Conservation (phyloP, 2,329 filamentous ascomycete species). For the Mycosphaerelloides madeirae region DNA sequence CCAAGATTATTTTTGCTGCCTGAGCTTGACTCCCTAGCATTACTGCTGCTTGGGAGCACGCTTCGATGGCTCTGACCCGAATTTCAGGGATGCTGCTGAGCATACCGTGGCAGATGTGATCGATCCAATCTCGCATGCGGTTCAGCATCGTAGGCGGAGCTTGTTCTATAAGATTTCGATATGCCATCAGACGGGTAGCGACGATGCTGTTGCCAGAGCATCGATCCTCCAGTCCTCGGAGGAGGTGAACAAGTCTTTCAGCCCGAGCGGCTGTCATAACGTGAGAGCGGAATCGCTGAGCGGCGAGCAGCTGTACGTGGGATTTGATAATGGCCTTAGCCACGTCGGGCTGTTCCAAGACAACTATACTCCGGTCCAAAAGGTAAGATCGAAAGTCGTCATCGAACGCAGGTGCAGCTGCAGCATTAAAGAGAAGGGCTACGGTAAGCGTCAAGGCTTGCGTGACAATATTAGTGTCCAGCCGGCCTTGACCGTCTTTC, state of each 20-base stretch:
- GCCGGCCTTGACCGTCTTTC: slow-evolving; percentile 43
- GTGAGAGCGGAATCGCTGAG: slow-evolving; percentile 71
- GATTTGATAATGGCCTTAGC: slow-evolving; percentile 76
- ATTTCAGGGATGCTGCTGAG: slow-evolving; percentile 74
- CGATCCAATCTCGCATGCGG: slow-evolving; percentile 70
- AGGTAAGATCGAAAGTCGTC: slow-evolving; percentile 77
- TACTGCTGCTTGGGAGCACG: slow-evolving; percentile 68
- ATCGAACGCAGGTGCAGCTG: slow-evolving; percentile 61
- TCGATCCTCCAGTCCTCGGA: slow-evolving; percentile 69
- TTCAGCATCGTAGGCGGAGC: slow-evolving; percentile 64
- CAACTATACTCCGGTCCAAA: slow-evolving; percentile 72
- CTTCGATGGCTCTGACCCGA: slow-evolving; percentile 65
- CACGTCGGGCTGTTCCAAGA: slow-evolving; percentile 61
- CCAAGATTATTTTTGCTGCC: slow-evolving; percentile 61
- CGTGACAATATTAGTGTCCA: slow-evolving; percentile 66
- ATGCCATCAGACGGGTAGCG: slow-evolving; percentile 71
- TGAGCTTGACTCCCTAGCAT: slow-evolving; percentile 64
- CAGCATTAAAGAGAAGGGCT: slow-evolving; percentile 69
- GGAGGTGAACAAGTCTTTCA: slow-evolving; percentile 62
- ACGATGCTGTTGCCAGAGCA: slow-evolving; percentile 77
- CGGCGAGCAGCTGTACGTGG: slow-evolving; percentile 73
- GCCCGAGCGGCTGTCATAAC: slow-evolving; percentile 69
- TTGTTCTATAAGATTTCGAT: slow-evolving; percentile 70
- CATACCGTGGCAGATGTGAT: slow-evolving; percentile 76
- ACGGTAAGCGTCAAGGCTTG: slow-evolving; percentile 74